A percentile compares a stretch with the other conserved stretches of the same genome.
phyloP scores from a whole-genome alignment of 1,284 basidiomycete genomes.

The Coriolopsis trogii region DNA sequence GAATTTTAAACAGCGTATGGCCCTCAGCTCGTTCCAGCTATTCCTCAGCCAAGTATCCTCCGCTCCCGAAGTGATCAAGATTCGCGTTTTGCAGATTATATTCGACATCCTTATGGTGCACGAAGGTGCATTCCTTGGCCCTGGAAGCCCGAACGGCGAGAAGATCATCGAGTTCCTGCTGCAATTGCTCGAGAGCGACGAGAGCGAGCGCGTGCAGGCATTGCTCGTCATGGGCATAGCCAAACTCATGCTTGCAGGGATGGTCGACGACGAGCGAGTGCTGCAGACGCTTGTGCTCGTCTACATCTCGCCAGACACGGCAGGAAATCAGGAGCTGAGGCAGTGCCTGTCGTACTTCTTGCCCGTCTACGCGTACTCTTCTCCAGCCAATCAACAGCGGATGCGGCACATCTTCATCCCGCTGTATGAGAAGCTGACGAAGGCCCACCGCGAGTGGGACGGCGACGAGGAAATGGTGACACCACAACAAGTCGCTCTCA shows the following conservation, averaged over 20 bases:
- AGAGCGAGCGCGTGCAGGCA: slow-evolving; percentile 79
- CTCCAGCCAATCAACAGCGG: slow-evolving; percentile 75
- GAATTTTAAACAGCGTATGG: slow-evolving; percentile 69
- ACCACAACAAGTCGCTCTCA: slow-evolving; percentile 78
- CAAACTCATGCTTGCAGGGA: slow-evolving; percentile 89
- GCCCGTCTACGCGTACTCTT: slow-evolving; percentile 91
- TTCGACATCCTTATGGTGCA: slow-evolving; percentile 94
- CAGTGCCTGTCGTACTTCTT: slow-evolving; percentile 98
- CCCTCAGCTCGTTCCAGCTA: slow-evolving; percentile 87
- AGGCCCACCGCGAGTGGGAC: slow-evolving; percentile 74
- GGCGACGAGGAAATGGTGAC: slow-evolving; percentile 82
- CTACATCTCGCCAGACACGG: slow-evolving; percentile 89
- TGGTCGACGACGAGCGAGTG: slow-evolving; percentile 77
- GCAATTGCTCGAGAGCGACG: slow-evolving; percentile 75
- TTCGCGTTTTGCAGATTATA: slow-evolving; percentile 83
- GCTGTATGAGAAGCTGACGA: slow-evolving; percentile 70
- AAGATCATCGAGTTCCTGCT: slow-evolving; percentile 78
- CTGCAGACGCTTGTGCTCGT: slow-evolving; percentile 79
- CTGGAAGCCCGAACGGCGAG: slow-evolving; percentile 57
- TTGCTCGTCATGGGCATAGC: slow-evolving; percentile 83
- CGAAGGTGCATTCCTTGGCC: slow-evolving; percentile 74
- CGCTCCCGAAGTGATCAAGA: slow-evolving; percentile 77
- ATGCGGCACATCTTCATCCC: slow-evolving; percentile 86
- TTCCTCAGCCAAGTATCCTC: slow-evolving; percentile 86
- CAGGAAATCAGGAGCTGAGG: slow-evolving; percentile 83